Evolutionary conservation across 2,329 filamentous ascomycete genomes (phyloP).

Genomic region (Diaporthe velutina): DNA sequence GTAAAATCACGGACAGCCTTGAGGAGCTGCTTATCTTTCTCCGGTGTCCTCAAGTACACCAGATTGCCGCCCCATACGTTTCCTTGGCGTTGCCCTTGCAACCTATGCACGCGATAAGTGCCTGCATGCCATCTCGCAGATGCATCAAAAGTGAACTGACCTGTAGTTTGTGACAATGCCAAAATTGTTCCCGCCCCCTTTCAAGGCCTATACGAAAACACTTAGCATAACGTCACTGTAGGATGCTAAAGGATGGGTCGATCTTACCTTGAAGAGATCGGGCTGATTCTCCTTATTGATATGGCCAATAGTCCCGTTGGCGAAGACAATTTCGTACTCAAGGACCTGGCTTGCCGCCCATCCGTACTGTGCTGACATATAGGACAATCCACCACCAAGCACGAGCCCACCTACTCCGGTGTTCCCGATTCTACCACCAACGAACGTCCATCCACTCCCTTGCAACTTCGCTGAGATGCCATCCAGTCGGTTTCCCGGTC

Average conservation of each 20-base stretch:
- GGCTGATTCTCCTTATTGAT: not conserved
- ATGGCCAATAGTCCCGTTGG: conserved; percentile 4
- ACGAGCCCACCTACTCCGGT: conserved; percentile 24
- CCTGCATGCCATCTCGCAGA: not conserved
- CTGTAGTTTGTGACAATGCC: conserved; percentile 8
- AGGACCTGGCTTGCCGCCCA: conserved; percentile 19
- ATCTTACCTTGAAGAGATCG: conserved; percentile 24
- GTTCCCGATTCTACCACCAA: conserved; percentile 21
- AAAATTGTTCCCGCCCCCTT: conserved; percentile 21
- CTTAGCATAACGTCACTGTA: not conserved
- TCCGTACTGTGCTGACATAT: conserved; percentile 21
- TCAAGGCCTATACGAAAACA: conserved; percentile 4
- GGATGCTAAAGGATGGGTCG: not conserved
- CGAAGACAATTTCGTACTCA: conserved; percentile 26
- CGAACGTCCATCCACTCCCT: conserved; percentile 14
- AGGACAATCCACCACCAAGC: conserved; percentile 23
- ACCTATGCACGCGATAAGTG: not conserved
- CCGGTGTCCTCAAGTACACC: conserved; percentile 14
- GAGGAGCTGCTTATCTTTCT: conserved; percentile 11
- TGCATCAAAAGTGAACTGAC: not conserved
- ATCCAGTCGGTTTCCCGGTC: conserved; percentile 13
- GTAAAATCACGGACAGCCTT: conserved; percentile 19
- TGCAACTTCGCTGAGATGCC: conserved; percentile 10
- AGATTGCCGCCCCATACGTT: conserved; percentile 25
- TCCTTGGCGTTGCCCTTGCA: conserved; percentile 17